Percentiles rank a stretch among this genome's conserved stretches.
phyloP scores from a whole-genome alignment of 805 yeast genomes.

The Candida railenensis region DNA sequence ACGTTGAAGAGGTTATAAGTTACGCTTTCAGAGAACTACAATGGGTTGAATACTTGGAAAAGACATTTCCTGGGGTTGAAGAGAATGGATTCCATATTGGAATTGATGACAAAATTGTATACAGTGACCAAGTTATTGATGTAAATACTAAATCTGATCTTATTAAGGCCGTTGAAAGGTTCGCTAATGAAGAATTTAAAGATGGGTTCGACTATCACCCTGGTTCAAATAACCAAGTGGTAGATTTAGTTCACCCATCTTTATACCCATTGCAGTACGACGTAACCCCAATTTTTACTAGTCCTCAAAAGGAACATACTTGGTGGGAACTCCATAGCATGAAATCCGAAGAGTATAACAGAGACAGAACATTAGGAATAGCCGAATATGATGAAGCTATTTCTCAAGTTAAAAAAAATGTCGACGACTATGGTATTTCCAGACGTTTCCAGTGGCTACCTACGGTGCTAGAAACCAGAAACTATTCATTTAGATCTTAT shows the following conservation, averaged over 20 bases:
- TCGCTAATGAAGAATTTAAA: constrained; percentile 10
- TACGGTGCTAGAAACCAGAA: constrained; percentile 12
- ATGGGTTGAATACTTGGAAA: constrained; percentile 12
- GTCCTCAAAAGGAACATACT: background rate
- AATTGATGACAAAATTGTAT: constrained; percentile 18
- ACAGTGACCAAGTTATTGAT: constrained; percentile 17
- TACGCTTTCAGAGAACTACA: constrained; percentile 13
- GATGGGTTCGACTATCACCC: constrained; percentile 34
- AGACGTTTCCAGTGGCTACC: constrained; percentile 40
- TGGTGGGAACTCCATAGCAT: background rate
- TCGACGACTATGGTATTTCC: constrained; percentile 17
- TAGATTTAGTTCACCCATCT: constrained; percentile 43
- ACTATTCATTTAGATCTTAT: constrained; percentile 27
- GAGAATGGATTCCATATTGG: constrained; percentile 14
- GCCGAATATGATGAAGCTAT: constrained; percentile 10
- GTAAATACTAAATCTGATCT: constrained; percentile 10
- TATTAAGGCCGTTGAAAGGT: constrained; percentile 5
- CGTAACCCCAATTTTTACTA: constrained; percentile 17
- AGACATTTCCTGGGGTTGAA: constrained; percentile 5
- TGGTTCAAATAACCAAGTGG: constrained; percentile 31
- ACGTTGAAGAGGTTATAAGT: constrained; percentile 11
- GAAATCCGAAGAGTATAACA: background rate
- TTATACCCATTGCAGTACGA: constrained; percentile 35
- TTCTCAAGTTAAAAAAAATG: constrained; percentile 11
- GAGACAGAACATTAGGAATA: constrained; percentile 3